phyloP scores from a whole-genome alignment of 306 rosid species.

The Prunus persica region Prunus_persica_NCBIv2 NC_034009.1:393501-394000 shows the following conservation, averaged over 20 bases:
- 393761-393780: not conserved
- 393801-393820: slow-evolving; percentile 9
- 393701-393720: not conserved
- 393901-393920: slow-evolving; percentile 15
- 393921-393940: slow-evolving; percentile 3
- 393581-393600: not conserved
- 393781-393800: slow-evolving; percentile 9
- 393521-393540: slow-evolving; percentile 12
- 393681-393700: not conserved
- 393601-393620: slow-evolving; percentile 8
- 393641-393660: not conserved
- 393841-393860: slow-evolving; percentile 4
- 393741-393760: not conserved
- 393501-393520: slow-evolving; percentile 13
- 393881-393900: slow-evolving; percentile 18
- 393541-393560: slow-evolving; percentile 12
- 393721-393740: slow-evolving; percentile 12
- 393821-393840: slow-evolving; percentile 14
- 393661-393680: slow-evolving; percentile 8
- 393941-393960: slow-evolving; percentile 20
- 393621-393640: slow-evolving; percentile 6
- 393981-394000: slow-evolving; percentile 14
- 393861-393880: slow-evolving; percentile 2
- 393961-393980: slow-evolving; percentile 5
- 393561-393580: slow-evolving; percentile 5